A percentile compares a stretch with the other conserved stretches of the same genome.
These are phyloP conservation scores for Moesziomyces antarcticus DNA, from an alignment of 1,284 basidiomycete genomes.

Conservation along the genomic window DNA sequence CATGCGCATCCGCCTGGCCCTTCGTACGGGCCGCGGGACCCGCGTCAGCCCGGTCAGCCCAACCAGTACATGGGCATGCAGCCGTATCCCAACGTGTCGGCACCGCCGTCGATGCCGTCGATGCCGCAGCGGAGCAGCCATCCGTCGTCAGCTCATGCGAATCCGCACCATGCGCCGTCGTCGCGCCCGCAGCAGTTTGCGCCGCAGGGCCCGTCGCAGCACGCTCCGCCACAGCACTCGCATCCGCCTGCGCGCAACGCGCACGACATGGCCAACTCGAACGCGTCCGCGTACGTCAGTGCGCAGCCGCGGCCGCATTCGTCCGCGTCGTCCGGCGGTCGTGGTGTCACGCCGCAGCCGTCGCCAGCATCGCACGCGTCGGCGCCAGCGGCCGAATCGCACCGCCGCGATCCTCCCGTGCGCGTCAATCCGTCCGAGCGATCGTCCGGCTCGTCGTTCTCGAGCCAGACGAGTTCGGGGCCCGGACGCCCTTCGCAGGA, in stretches of 20 bases:
- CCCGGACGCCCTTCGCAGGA: conserved; percentile 25
- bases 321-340: conserved; percentile 13
- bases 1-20: conserved; percentile 32
- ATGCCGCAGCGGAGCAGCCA: conserved; percentile 27
- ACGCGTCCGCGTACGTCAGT: conserved; percentile 3
- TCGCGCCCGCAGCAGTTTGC: conserved; percentile 33
- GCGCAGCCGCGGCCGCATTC: conserved; percentile 24
- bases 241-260: conserved; percentile 6
- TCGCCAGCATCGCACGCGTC: conserved; percentile 1
- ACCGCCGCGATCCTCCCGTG: conserved; percentile 27
- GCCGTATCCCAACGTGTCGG: conserved; percentile 18
- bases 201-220: conserved; percentile 7
- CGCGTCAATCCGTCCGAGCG: conserved; percentile 48
- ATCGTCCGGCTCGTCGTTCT: conserved; percentile 60
- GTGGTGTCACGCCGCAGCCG: conserved; percentile 10
- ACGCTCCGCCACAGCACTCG: conserved; percentile 4
- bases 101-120: conserved; percentile 23
- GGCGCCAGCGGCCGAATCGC: conserved; percentile 11
- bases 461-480: conserved; percentile 34
- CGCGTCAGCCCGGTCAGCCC: conserved; percentile 25
- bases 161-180: conserved; percentile 26
- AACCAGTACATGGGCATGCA: conserved; percentile 19
- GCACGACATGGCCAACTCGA: conserved; percentile 16
- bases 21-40: conserved; percentile 45
- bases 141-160: conserved; percentile 14